Percentiles rank a stretch among this genome's conserved stretches.
These are phyloP conservation scores for Colletotrichum sp. DNA, from an alignment of 2,329 filamentous ascomycete genomes.

Conservation along the genomic window DNA sequence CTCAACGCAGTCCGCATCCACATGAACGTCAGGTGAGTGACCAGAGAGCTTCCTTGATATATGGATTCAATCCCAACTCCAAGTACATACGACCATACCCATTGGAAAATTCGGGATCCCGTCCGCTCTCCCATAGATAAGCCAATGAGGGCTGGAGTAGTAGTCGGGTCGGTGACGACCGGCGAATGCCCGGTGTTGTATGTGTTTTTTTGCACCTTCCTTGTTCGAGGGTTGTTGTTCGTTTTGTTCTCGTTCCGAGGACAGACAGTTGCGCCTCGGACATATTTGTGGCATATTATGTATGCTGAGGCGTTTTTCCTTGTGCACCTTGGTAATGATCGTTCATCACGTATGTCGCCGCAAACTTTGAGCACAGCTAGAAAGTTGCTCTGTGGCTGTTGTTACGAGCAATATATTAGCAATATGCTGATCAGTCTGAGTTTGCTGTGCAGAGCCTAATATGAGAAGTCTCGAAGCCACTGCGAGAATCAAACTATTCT, in stretches of 20 bases:
- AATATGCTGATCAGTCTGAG: not conserved
- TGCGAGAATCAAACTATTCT: not conserved
- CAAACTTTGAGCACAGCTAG: not conserved
- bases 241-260: not conserved
- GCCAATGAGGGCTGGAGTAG: too few species aligned
- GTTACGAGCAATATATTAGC: not conserved
- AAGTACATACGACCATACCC: not conserved
- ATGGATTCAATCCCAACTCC: accelerated
- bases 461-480: not conserved
- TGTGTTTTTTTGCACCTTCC: not conserved
- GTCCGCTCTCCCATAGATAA: not conserved
- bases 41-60: not conserved
- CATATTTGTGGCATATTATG: not conserved
- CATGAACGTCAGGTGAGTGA: not conserved
- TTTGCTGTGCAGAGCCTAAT: not conserved
- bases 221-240: not conserved
- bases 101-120: not conserved
- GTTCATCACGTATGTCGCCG: not conserved
- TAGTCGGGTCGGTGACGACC: not conserved
- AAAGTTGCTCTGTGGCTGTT: not conserved
- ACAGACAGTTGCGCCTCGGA: not conserved
- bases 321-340: not conserved
- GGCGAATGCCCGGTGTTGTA: not conserved
- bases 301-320: not conserved
- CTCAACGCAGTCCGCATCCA: not conserved